These are phyloP conservation scores for Suillus plorans DNA, from an alignment of 768 basidiomycete genomes.

Conservation along the genomic window DNA sequence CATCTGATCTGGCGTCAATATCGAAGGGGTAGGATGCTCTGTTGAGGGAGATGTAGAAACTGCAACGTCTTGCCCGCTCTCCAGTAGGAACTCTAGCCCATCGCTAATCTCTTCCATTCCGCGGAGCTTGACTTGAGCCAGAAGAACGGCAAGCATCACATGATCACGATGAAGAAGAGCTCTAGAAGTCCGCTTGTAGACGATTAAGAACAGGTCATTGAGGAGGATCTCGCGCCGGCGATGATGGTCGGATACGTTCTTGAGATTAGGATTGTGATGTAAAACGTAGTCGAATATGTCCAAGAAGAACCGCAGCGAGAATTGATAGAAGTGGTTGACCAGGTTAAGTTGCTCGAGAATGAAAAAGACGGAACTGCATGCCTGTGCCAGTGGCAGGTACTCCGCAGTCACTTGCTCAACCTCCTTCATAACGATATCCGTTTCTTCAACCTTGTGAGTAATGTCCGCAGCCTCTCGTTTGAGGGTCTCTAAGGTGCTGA, in stretches of 20 bases:
- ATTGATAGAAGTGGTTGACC: slow-evolving; percentile 98
- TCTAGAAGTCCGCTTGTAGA: slow-evolving; percentile 87
- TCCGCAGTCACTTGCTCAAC: slow-evolving; percentile 95
- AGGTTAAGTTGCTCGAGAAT: slow-evolving; percentile 91
- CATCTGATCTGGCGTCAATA: slow-evolving; percentile 68
- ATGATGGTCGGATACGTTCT: slow-evolving; percentile 69
- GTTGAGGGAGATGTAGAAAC: slow-evolving; percentile 33
- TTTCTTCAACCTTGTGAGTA: slow-evolving; percentile 93
- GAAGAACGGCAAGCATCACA: slow-evolving; percentile 84
- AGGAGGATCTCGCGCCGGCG: slow-evolving; percentile 77
- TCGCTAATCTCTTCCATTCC: slow-evolving; percentile 78
- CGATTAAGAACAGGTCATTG: slow-evolving; percentile 84
- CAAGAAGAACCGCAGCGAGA: slow-evolving; percentile 96
- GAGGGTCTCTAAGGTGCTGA: slow-evolving; percentile 91
- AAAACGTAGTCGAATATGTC: slow-evolving; percentile 97
- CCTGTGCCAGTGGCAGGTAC: slow-evolving; percentile 91
- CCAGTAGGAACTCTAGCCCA: slow-evolving; percentile 90
- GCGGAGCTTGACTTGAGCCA: slow-evolving; percentile 86
- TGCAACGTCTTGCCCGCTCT: slow-evolving; percentile 70
- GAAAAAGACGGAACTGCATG: slow-evolving; percentile 96
- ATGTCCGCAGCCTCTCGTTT: slow-evolving; percentile 97
- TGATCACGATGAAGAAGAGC: slow-evolving; percentile 89
- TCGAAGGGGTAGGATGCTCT: slow-evolving; percentile 37
- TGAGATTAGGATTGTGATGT: slow-evolving; percentile 88
- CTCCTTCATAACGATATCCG: slow-evolving; percentile 92